Conservation (phyloP, 805 yeast species). For the Ogataea chonburiensis region DNA sequence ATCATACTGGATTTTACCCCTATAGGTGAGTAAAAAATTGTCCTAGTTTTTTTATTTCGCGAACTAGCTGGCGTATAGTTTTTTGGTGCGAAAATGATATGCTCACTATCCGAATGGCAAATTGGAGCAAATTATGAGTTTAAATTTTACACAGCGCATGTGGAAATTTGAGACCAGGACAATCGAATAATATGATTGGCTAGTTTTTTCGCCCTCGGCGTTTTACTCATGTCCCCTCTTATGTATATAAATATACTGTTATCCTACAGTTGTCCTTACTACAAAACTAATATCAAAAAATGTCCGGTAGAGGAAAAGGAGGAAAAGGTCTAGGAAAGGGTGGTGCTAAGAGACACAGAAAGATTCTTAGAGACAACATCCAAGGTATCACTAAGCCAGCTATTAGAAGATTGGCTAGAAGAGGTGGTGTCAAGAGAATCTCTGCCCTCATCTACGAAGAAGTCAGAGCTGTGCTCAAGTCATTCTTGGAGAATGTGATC, state of each 20-base stretch:
- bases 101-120: constrained; percentile 11
- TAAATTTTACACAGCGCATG: constrained; percentile 15
- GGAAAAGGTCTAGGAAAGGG: constrained; percentile 99
- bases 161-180: constrained; percentile 13
- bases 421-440: constrained; percentile 99
- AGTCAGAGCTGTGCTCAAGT: constrained; percentile 94
- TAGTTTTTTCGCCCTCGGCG: constrained; percentile 1
- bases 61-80: constrained; percentile 14
- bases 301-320: constrained; percentile 99
- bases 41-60: constrained; percentile 13
- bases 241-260: constrained; percentile 7
- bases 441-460: constrained; percentile 98
- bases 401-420: constrained; percentile 99
- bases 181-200: constrained; percentile 11
- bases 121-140: constrained; percentile 7
- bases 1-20: constrained; percentile 10
- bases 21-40: constrained; percentile 12
- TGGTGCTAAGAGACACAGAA: constrained; percentile 99
- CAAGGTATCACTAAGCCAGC: constrained; percentile 99
- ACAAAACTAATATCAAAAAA: constrained; percentile 36
- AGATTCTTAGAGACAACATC: constrained; percentile 98
- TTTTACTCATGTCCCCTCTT: constrained; percentile 3
- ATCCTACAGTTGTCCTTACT: constrained; percentile 5
- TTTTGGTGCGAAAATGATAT: constrained; percentile 7
- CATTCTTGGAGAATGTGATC: constrained; percentile 95